A percentile compares a stretch with the other conserved stretches of the same genome.
These are phyloP conservation scores for Acanthamoeba lenticulata DNA, from an alignment of 208 protist genomes.

Conservation along the genomic window DNA sequence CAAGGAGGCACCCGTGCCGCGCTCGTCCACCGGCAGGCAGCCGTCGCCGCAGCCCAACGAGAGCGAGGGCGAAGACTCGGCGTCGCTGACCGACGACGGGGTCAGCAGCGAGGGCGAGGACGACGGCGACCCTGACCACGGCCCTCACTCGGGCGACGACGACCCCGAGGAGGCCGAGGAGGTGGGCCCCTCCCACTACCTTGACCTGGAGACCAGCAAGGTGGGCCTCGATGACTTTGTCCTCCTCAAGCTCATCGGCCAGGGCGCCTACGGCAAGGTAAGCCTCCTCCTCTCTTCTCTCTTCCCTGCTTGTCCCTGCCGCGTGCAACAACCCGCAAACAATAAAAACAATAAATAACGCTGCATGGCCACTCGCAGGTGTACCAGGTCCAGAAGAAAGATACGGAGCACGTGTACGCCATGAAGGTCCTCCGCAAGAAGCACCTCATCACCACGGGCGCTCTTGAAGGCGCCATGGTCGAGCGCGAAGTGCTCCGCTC, in stretches of 20 bases:
- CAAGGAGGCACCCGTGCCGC: no score
- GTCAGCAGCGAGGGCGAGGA: background rate
- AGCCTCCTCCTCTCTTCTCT: no score
- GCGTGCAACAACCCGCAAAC: background rate
- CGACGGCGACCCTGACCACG: background rate
- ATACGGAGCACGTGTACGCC: slow-evolving; percentile 82
- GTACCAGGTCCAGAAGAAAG: slow-evolving; percentile 79
- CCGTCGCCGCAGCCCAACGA: background rate
- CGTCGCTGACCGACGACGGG: background rate
- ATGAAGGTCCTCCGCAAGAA: slow-evolving; percentile 88
- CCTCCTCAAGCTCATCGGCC: slow-evolving; percentile 75
- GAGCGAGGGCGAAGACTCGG: background rate
- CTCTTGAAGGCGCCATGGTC: background rate
- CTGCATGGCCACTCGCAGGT: background rate
- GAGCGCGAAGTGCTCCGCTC: slow-evolving; percentile 31
- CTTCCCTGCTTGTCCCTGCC: background rate
- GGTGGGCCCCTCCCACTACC: background rate
- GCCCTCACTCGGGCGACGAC: background rate
- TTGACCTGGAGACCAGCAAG: slow-evolving; percentile 54
- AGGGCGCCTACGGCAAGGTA: slow-evolving; percentile 85
- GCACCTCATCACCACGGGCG: slow-evolving; percentile 69
- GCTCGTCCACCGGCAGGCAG: no score
- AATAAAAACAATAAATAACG: no score
- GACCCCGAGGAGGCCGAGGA: background rate
- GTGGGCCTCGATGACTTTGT: slow-evolving; percentile 77